Evolutionary conservation across 1,284 basidiomycete species (phyloP), one percentile per base, ranked within the genome.

Genomic region (Leccinum huronense): DNA sequence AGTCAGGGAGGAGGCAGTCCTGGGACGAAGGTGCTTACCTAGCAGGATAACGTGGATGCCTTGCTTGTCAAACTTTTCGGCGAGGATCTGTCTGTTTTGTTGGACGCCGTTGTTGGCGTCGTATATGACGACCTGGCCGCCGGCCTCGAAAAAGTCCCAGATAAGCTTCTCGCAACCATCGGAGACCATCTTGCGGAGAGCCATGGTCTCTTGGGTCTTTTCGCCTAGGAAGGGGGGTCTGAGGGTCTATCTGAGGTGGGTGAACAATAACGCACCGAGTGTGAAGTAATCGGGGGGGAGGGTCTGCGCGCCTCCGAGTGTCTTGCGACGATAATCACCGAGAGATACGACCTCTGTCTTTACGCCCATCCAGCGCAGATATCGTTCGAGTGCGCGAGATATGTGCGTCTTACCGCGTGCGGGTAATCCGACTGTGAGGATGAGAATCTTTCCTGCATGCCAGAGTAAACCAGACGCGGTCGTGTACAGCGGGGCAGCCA

Each of bases 361-460:
- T 67, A 99, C 93, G 53, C 97, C 97, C 73, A 96, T 92, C 97
- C 97, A 99, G 72, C 94, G 86, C 1, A 99, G 85, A 78, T 99
- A 99, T 30, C 97, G 88, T 76, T 99, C 96, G 34, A 99, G 85
- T 19, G 97, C 90, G 61, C 97, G 87, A 1, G 95, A 96, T 63
- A 99, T 93, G 77, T 99, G 97, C 0, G 96, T 98, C 80, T 98
- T 98, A 57, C 96, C 96, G 60, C 96, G 86, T 5, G 94, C 94
- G 31, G 95, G 96, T 1, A 98, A 83, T 16, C 95, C 96, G 66
- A 98, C 91, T 13, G 95, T 94, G 63, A 95, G 83, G 61, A 98
- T 91, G 16, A 97, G 82, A 73, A 98, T 97, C 77, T 97, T 94
- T 72, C 95, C 96, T 10, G 95, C 95, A 78, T 97, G 95, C 79